These are phyloP conservation scores for Tubosaeta brunneosetosa DNA, from an alignment of 768 basidiomycete genomes.

Conservation along the genomic window DNA sequence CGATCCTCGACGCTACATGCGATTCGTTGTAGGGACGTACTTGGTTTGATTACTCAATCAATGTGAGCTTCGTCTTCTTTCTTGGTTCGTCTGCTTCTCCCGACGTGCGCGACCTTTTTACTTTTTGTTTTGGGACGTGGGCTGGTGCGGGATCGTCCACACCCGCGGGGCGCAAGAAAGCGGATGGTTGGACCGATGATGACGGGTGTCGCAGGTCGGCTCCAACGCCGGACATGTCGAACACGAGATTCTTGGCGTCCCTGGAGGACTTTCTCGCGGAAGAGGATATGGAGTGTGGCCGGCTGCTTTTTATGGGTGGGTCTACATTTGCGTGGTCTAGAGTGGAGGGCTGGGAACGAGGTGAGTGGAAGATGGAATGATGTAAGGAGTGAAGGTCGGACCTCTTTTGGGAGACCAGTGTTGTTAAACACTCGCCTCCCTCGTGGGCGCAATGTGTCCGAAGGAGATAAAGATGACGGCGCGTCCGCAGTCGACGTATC, in stretches of 20 bases:
- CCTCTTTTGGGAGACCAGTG: slow-evolving; percentile 36
- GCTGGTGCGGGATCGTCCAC: slow-evolving; percentile 17
- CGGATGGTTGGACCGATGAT: neutral
- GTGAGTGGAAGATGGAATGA: slow-evolving; percentile 13
- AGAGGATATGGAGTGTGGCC: slow-evolving; percentile 24
- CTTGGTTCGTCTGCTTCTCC: slow-evolving; percentile 12
- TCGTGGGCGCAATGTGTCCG: slow-evolving; percentile 28
- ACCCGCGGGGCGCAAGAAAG: slow-evolving; percentile 21
- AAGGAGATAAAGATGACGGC: slow-evolving; percentile 8
- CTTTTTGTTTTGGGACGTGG: slow-evolving; percentile 1
- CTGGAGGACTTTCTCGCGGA: slow-evolving; percentile 25
- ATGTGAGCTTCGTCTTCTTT: slow-evolving; percentile 24
- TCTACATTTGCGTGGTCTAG: slow-evolving; percentile 2
- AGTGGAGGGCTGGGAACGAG: slow-evolving; percentile 18
- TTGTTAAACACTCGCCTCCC: slow-evolving; percentile 53
- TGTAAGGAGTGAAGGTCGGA: slow-evolving; percentile 18
- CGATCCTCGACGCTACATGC: slow-evolving; percentile 16
- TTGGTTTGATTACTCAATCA: slow-evolving; percentile 22
- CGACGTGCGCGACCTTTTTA: slow-evolving; percentile 23
- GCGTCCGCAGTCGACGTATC: slow-evolving; percentile 3
- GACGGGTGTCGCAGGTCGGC: slow-evolving; percentile 40
- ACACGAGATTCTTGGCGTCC: slow-evolving; percentile 42
- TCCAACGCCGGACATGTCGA: slow-evolving; percentile 46
- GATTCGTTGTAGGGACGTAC: slow-evolving; percentile 17
- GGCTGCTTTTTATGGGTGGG: slow-evolving; percentile 9